Evolutionary conservation across 306 rosid genomes (phyloP).

Genomic region (Prunus mongolica): DNA sequence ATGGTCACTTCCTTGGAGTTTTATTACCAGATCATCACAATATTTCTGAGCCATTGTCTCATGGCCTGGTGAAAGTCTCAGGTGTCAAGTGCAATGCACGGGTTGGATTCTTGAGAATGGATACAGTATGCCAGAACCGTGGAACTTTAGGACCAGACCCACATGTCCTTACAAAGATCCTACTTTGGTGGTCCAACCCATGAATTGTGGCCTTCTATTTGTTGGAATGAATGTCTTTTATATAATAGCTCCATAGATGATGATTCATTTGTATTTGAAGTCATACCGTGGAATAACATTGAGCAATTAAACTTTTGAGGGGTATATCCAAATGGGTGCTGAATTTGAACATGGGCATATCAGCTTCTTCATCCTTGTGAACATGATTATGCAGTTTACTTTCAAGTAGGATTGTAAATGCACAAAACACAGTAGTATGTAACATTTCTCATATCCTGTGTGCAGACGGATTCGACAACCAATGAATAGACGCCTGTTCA

Average conservation of each 20-base stretch:
- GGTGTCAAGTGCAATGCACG: background rate
- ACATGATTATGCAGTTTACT: no score
- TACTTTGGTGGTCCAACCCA: background rate
- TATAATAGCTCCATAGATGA: background rate
- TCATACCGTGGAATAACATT: background rate
- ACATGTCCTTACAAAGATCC: background rate
- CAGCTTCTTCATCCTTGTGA: background rate
- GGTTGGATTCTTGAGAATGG: background rate
- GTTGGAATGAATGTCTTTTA: background rate
- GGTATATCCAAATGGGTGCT: background rate
- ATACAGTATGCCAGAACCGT: background rate
- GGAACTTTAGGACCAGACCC: background rate
- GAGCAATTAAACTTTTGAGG: background rate
- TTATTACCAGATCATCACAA: background rate
- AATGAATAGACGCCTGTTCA: slow-evolving; percentile 49
- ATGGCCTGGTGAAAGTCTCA: background rate
- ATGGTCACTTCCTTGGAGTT: background rate
- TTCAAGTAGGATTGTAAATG: background rate
- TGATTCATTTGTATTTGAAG: background rate
- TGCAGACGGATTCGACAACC: slow-evolving; percentile 71
- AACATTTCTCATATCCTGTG: slow-evolving; percentile 16
- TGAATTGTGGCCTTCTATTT: background rate
- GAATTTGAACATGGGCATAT: background rate
- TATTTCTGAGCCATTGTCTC: background rate
- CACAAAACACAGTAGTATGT: background rate